Base-by-base conservation (phyloP, 345 rosid genomes). In the Murraya paniculata region DNA sequence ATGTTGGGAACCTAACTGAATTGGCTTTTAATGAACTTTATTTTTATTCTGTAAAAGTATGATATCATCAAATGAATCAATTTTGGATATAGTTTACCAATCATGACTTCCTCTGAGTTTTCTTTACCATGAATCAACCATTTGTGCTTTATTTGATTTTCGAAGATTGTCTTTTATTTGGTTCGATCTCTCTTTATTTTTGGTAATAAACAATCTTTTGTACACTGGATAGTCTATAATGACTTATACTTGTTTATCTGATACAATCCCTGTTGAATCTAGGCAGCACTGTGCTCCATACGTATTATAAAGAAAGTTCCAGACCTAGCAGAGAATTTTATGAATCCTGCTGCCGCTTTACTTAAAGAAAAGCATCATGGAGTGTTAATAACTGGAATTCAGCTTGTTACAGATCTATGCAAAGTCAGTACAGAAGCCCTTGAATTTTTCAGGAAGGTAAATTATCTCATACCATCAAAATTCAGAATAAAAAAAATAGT, bases 281-380 rank as follows among this genome's bases (percentile, higher is more conserved):
- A 97, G 99, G 99, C 99, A 59, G 98, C 99, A 71, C 87, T 97
- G 72, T 97, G 99, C 87, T 89, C 98, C 79, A 90, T 92, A 81
- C 85, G 99, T 86, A 94, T 97, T 70, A 88, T 97, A 82, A 94
- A 85, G 92, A 97, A 97, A 85, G 99, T 97, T 69, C 98, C 99
- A 38, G 99, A 94, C 79, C 89, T 97, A 78, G 97, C 99, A 58
- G 99, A 97, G 85, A 97, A 94, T 89, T 97, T 97, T 87, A 84
- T 94, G 79, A 97, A 93, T 68, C 89, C 97, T 83, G 90, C 95
- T 76, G 87, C 98, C 77, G 79, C 95, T 19, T 89, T 97, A 65
- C 97, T 97, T 77, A 93, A 87, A 88, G 99, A 94, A 90, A 97
- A 97, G 79, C 99, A 97, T 86, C 99, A 97, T 85, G 99, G 99